phyloP scores from a whole-genome alignment of 805 yeast species.

The Ogataea salicorniae region DNA sequence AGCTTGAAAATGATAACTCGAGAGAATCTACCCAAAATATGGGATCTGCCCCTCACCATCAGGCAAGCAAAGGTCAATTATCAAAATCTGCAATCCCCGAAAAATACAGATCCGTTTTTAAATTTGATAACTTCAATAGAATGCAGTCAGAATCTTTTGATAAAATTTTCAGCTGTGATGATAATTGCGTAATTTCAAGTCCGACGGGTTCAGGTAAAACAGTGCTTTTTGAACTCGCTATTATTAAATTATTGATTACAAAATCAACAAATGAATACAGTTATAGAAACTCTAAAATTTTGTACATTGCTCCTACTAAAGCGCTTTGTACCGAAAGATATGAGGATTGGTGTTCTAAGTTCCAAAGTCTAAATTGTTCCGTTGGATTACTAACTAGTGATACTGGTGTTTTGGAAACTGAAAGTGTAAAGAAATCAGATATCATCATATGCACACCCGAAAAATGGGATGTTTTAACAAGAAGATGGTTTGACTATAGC shows the following conservation, averaged over 20 bases:
- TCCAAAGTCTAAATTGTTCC: slow-evolving; percentile 32
- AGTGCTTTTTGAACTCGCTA: slow-evolving; percentile 48
- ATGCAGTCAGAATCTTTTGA: slow-evolving; percentile 47
- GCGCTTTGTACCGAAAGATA: slow-evolving; percentile 49
- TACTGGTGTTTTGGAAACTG: slow-evolving; percentile 40
- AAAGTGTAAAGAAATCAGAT: slow-evolving; percentile 41
- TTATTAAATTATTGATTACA: slow-evolving; percentile 30
- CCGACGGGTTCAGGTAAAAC: slow-evolving; percentile 63
- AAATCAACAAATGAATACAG: slow-evolving; percentile 17
- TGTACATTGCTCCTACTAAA: slow-evolving; percentile 59
- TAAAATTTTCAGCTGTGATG: slow-evolving; percentile 29
- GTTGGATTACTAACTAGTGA: slow-evolving; percentile 55
- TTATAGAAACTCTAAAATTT: slow-evolving; percentile 26
- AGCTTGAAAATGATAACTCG: background rate
- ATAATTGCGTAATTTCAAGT: slow-evolving; percentile 45
- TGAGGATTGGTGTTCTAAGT: slow-evolving; percentile 41
- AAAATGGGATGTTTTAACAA: slow-evolving; percentile 18
- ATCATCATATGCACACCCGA: slow-evolving; percentile 58
- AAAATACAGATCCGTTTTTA: slow-evolving; percentile 31
- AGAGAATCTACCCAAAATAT: background rate
- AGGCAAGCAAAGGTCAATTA: background rate
- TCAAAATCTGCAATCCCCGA: slow-evolving; percentile 31
- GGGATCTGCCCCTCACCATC: too few relatives aligned
- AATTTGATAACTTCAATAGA: slow-evolving; percentile 36
- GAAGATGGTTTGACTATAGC: slow-evolving; percentile 3